Percentiles rank a stretch among this genome's conserved stretches.
These are phyloP conservation scores for Populus tremula DNA, from an alignment of 345 rosid genomes.

Conservation along the genomic window DNA sequence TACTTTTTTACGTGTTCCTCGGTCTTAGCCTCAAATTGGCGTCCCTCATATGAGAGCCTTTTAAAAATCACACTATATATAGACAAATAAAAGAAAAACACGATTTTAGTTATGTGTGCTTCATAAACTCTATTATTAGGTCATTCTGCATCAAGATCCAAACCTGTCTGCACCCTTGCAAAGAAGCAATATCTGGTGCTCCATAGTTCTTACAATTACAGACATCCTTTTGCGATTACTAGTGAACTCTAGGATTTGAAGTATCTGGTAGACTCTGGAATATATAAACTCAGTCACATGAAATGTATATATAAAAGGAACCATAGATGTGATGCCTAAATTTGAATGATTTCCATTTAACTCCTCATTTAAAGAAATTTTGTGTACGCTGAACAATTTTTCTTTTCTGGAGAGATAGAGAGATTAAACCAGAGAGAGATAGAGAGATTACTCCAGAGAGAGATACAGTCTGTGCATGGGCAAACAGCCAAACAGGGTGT, in stretches of 20 bases:
- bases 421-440: no score
- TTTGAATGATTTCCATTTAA: not conserved
- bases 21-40: constrained; percentile 48
- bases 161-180: constrained; percentile 96
- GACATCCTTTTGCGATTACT: constrained; percentile 91
- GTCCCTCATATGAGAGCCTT: constrained; percentile 59
- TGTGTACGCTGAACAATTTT: no score
- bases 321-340: not conserved
- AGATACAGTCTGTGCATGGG: no score
- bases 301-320: not conserved
- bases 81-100: not conserved
- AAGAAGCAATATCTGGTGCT: constrained; percentile 57
- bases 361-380: not conserved
- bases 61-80: constrained; percentile 65
- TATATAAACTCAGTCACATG: constrained; percentile 12
- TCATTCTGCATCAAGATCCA: constrained; percentile 8
- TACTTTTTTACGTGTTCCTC: constrained; percentile 53
- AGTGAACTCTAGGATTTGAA: constrained; percentile 81
- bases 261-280: constrained; percentile 68
- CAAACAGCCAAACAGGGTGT: not conserved
- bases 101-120: not conserved
- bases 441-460: no score
- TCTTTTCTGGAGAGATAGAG: no score
- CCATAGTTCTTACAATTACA: constrained; percentile 64
- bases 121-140: not conserved